A percentile compares a stretch with the other conserved stretches of the same genome.
Conservation (phyloP, 148 eudicot species). For the Camellia lanceoleosa region DNA sequence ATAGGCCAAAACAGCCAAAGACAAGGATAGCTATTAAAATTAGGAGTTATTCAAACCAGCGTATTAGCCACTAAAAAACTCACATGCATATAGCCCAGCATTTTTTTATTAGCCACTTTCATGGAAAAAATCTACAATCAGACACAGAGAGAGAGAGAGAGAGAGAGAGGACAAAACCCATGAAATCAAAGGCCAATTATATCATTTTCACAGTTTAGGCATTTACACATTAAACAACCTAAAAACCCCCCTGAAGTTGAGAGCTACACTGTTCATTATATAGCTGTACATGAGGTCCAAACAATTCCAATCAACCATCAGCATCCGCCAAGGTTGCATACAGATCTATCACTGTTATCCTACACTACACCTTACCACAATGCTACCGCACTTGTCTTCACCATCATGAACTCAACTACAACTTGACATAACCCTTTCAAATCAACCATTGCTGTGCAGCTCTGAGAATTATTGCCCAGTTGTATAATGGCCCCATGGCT, state of each 20-base stretch:
- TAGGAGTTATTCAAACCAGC: too few species aligned
- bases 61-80: background rate
- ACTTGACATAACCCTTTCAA: slow-evolving; percentile 3
- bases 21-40: too few species aligned
- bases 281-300: slow-evolving; percentile 22
- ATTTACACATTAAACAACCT: slow-evolving; percentile 12
- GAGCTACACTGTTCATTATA: slow-evolving; percentile 7
- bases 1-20: too few species aligned
- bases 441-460: slow-evolving; percentile 1
- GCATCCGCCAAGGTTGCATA: background rate
- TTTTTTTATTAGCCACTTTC: slow-evolving; percentile 5
- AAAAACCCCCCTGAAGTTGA: background rate
- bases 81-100: background rate
- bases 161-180: too few species aligned
- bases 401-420: slow-evolving; percentile 11
- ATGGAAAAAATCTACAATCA: slow-evolving; percentile 2
- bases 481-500: background rate
- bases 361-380: slow-evolving; percentile 2
- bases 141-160: background rate
- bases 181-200: background rate
- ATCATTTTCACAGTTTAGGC: background rate
- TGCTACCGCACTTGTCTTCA: slow-evolving; percentile 3
- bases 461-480: background rate
- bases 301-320: slow-evolving; percentile 9
- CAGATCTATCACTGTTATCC: slow-evolving; percentile 5